A percentile compares a stretch with the other conserved stretches of the same genome.
phyloP scores from a whole-genome alignment of 345 rosid species.

The Camelina hispida region DNA sequence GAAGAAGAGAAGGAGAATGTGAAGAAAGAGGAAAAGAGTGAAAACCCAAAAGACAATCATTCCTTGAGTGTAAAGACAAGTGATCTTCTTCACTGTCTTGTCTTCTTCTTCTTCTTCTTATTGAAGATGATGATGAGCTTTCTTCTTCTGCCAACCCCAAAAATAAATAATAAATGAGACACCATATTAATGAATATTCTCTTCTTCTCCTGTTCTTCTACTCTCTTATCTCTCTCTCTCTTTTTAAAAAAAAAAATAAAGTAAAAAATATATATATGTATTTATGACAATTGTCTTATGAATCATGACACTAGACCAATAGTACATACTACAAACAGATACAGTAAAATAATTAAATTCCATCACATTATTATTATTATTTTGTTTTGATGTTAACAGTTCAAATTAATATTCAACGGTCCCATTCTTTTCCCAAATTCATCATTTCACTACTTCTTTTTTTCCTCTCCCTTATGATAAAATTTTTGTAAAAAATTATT shows the following conservation, averaged over 20 bases:
- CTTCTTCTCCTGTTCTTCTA: constrained; percentile 16
- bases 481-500: constrained; percentile 27
- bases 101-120: constrained; percentile 52
- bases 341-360: constrained; percentile 42
- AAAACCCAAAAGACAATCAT: constrained; percentile 50
- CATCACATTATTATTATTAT: constrained; percentile 31
- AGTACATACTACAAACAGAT: constrained; percentile 45
- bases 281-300: constrained; percentile 44
- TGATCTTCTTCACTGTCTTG: constrained; percentile 45
- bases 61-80: constrained; percentile 43
- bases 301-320: constrained; percentile 47
- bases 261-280: constrained; percentile 11
- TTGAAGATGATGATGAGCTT: constrained; percentile 42
- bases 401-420: constrained; percentile 37
- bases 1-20: constrained; percentile 32
- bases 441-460: not conserved
- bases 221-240: not conserved
- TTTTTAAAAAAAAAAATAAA: too few species aligned
- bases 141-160: constrained; percentile 30
- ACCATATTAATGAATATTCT: constrained; percentile 23
- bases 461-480: too few species aligned
- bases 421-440: constrained; percentile 27
- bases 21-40: constrained; percentile 43
- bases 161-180: not conserved
- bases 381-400: constrained; percentile 42